Base-by-base conservation (phyloP, 176 grass and related monocot genomes). In the Sorghum bicolor region DNA sequence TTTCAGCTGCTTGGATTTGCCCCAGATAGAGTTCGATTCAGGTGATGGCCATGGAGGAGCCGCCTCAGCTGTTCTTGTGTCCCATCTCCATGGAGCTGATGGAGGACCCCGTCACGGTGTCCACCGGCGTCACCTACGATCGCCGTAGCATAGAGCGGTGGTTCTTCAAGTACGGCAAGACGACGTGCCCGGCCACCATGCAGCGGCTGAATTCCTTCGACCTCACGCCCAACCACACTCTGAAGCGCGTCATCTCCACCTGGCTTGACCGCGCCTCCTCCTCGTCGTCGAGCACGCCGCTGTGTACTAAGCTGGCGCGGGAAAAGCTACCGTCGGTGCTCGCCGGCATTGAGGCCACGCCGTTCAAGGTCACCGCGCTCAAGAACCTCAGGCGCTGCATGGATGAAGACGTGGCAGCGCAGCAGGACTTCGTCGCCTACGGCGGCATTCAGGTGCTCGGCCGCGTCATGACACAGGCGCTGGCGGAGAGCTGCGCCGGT, bases 1-100 rank as follows among this genome's bases (percentile, higher is more conserved):
- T 81, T 57, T 39, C 32, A 57, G 47, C 53, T 63, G 76, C 76
- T 70, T 69, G 64, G 44, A 80, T 64, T 70, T 65, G 57, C 55
- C 10, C 29, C 57, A 2, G 48, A 20, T 61, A 4, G 4, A 25
- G 73, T 17, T 70, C 72, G 8, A 32, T 84, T 83, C 32, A 32
- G 75, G 72, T 65, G 73, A 71, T 72, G 2, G 78, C 20, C 32
- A 40, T 58, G 67, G 80, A 85, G 79, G 90, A 91, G 4, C 70
- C 88, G 55, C 83, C 92, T 19, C 43, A 79, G 28, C 75, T 94
- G 29, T 92, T 92, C 76, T 60, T 87, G 45, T 97, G 94, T 81
- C 94, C 94, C 38, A 97, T 97, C 70, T 94, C 94, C 64, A 86
- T 97, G 92, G 94, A 97, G 73, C 83, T 97, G 33, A 97, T 97